These are phyloP conservation scores for Saccharomyces hybrid DNA, from an alignment of 1,139 yeast genomes.

Conservation along the genomic window DNA sequence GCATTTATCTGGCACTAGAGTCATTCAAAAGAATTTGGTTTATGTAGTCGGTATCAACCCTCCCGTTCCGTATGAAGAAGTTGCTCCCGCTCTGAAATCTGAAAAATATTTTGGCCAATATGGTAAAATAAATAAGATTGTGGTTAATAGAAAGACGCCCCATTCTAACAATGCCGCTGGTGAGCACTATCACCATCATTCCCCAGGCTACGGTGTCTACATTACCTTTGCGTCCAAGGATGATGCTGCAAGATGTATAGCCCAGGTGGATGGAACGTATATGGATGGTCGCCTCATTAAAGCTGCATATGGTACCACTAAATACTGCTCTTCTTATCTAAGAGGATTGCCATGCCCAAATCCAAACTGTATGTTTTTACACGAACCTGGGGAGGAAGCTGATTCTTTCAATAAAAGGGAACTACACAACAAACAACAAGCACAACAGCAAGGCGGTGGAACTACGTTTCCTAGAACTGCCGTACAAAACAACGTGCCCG, in stretches of 20 bases:
- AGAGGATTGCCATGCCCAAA: constrained; percentile 96
- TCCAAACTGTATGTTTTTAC: constrained; percentile 97
- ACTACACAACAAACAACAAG: constrained; percentile 43
- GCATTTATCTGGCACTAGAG: constrained; percentile 94
- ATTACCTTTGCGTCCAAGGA: constrained; percentile 90
- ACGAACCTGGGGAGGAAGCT: constrained; percentile 99
- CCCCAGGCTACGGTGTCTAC: constrained; percentile 87
- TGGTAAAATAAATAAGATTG: constrained; percentile 91
- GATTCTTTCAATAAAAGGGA: constrained; percentile 94
- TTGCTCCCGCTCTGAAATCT: constrained; percentile 74
- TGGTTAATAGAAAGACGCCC: constrained; percentile 74
- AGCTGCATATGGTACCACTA: constrained; percentile 98
- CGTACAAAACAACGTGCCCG: constrained; percentile 7
- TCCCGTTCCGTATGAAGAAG: constrained; percentile 74
- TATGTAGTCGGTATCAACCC: constrained; percentile 96
- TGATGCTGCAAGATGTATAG: constrained; percentile 88
- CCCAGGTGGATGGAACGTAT: constrained; percentile 87
- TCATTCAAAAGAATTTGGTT: constrained; percentile 92
- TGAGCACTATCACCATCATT: constrained; percentile 37
- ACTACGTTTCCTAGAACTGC: constrained; percentile 3
- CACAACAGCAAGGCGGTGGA: constrained; percentile 9
- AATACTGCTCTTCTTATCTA: constrained; percentile 90
- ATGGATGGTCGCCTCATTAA: constrained; percentile 81
- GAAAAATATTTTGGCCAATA: constrained; percentile 97
- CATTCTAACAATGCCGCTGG: constrained; percentile 22